Base-by-base conservation (phyloP, 495 filamentous ascomycete genomes). In the Penicillium desertorum region DNA sequence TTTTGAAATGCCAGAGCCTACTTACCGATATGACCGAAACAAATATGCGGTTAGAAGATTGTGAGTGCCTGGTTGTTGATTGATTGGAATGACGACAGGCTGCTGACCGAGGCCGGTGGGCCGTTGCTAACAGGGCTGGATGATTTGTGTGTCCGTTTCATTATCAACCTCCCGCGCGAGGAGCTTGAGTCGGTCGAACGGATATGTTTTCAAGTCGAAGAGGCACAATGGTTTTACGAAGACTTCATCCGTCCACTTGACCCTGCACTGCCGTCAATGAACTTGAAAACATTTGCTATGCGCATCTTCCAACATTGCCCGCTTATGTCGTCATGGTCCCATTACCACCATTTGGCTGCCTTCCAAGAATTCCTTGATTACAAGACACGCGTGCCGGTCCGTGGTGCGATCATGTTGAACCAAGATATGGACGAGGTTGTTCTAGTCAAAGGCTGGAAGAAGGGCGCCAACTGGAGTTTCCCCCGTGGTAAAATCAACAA, bases 141-240 rank as follows among this genome's bases (percentile, higher is more conserved):
- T 86, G 92, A 97, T 76, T 81, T 97, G 45, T 95, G 90, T 71
- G 91, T 95, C 70, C 89, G 86, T 58, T 98, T 98, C 68, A 92
- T 98, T 64, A 90, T 98, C 67, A 97, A 98, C 74, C 81, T 96
- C 47, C 94, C 94, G 20, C 81, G 85, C 59, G 91, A 92, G 71
- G 94, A 98, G 71, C 86, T 97, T 29, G 83, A 86, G 58, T 90
- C 88, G 0, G 89, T 96, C 20, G 91, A 92, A 66, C 89, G 94
- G 60, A 91, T 98, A 67, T 96, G 92, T 73, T 98, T 98, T 72
- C 92, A 97, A 76, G 88, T 98, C 54, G 94, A 98, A 73, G 95
- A 97, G 68, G 94, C 94, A 67, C 94, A 98, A 88, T 98, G 94
- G 94, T 98, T 92, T 72, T 98, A 97, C 85, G 95, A 98, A 74